Conservation (phyloP, 2,329 filamentous ascomycete genomes). For the Colletotrichum viniferum region DNA sequence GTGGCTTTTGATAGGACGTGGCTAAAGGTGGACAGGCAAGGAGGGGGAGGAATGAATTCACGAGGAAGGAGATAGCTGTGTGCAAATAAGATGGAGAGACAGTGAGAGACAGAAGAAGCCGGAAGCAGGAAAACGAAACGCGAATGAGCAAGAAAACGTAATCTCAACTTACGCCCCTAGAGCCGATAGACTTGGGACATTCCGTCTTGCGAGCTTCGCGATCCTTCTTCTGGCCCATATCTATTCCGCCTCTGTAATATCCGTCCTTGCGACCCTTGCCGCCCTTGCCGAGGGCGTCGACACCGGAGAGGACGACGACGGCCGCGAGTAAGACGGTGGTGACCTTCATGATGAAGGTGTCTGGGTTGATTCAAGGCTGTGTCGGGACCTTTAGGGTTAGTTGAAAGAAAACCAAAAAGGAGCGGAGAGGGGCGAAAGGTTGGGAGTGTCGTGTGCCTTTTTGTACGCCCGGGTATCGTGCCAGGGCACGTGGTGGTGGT, state of each 20-base stretch:
- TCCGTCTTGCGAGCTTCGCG: background rate
- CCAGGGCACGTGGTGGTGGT: background rate
- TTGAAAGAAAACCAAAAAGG: background rate
- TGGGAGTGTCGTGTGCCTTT: background rate
- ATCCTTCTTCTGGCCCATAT: background rate
- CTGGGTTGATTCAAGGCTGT: background rate
- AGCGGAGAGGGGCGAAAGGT: background rate
- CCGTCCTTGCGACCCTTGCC: too few species aligned
- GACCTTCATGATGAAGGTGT: background rate
- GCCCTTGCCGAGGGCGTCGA: too few species aligned
- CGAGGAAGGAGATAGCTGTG: background rate
- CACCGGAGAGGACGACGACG: background rate
- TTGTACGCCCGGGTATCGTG: background rate
- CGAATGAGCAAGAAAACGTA: background rate
- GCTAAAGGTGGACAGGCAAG: background rate
- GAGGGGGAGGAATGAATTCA: background rate
- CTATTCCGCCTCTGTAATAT: too few species aligned
- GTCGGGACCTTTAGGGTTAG: background rate
- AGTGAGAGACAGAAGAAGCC: background rate
- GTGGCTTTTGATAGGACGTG: background rate
- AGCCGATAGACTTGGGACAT: background rate
- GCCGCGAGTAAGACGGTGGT: background rate
- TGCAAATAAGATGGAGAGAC: background rate
- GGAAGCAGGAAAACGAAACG: background rate
- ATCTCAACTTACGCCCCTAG: background rate